Evolutionary conservation across 306 rosid species (phyloP).

Genomic region (Cucumis hystrix): DNA sequence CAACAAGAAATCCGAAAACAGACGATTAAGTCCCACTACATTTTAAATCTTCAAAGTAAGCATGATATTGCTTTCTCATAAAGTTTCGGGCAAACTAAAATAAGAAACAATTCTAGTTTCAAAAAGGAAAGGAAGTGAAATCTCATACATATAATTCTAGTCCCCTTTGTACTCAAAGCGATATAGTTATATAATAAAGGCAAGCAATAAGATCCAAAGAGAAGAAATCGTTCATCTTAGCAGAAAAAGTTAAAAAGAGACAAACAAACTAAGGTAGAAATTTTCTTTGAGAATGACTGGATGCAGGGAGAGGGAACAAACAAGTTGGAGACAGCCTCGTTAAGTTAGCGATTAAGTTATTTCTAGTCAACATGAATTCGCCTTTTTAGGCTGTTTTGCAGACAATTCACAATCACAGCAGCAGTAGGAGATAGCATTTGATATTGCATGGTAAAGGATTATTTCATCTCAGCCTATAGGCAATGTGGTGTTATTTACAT

Average conservation of each 20-base stretch:
- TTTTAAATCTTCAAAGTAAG: neutral
- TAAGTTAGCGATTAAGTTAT: neutral
- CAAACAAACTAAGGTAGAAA: neutral
- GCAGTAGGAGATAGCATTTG: neutral
- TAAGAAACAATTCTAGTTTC: neutral
- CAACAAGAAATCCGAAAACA: neutral
- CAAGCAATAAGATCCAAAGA: neutral
- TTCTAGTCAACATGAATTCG: neutral
- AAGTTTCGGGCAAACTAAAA: neutral
- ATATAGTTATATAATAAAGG: neutral
- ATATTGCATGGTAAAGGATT: neutral
- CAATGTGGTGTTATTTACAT: neutral
- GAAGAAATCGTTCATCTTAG: neutral
- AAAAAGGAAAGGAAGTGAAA: neutral
- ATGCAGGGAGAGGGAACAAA: neutral
- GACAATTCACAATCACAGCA: neutral
- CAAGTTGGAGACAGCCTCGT: neutral
- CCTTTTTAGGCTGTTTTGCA: too few species aligned
- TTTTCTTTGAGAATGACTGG: neutral
- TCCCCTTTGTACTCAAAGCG: neutral
- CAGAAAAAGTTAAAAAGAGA: neutral
- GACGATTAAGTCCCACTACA: neutral
- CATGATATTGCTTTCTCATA: neutral
- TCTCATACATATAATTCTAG: neutral
- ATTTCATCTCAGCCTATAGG: neutral